Evolutionary conservation across 805 yeast species (phyloP).

Genomic region (Candida ulmi): DNA sequence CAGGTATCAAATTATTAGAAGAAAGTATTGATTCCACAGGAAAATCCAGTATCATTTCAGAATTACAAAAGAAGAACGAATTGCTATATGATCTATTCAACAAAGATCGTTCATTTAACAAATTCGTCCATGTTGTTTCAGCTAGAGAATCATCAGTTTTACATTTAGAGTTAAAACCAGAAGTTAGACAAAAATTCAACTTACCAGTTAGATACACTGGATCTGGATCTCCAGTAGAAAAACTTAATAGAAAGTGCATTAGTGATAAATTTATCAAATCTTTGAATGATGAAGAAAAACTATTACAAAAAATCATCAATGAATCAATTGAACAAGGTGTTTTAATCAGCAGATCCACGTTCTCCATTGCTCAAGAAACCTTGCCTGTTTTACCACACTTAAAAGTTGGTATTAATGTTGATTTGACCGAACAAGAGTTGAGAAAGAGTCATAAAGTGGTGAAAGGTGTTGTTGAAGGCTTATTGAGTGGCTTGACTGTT

Average conservation of each 20-base stretch:
- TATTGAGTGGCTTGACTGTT: constrained; percentile 11
- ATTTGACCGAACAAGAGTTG: constrained; percentile 40
- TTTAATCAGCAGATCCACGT: constrained; percentile 59
- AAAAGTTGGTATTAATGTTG: constrained; percentile 43
- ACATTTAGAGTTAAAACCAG: constrained; percentile 54
- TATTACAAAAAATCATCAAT: constrained; percentile 66
- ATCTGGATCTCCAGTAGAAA: constrained; percentile 19
- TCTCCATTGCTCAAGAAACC: constrained; percentile 66
- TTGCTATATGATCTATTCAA: constrained; percentile 35
- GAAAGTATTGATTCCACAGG: constrained; percentile 28
- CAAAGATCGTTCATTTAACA: constrained; percentile 29
- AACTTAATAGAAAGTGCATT: constrained; percentile 25
- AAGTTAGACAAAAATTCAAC: constrained; percentile 35
- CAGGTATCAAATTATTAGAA: constrained; percentile 46
- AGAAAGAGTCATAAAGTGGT: constrained; percentile 35
- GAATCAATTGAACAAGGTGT: constrained; percentile 44
- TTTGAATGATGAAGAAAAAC: constrained; percentile 44
- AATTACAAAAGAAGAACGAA: constrained; percentile 35
- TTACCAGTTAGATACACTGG: constrained; percentile 38
- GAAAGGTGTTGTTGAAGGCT: constrained; percentile 22
- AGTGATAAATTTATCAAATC: constrained; percentile 28
- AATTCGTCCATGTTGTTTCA: constrained; percentile 49
- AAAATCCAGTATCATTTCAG: constrained; percentile 27
- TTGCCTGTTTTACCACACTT: constrained; percentile 63
- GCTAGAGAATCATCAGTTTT: constrained; percentile 57